Evolutionary conservation across 2,329 filamentous ascomycete genomes (phyloP).

Genomic region (Lasiodiplodia theobromae): DNA sequence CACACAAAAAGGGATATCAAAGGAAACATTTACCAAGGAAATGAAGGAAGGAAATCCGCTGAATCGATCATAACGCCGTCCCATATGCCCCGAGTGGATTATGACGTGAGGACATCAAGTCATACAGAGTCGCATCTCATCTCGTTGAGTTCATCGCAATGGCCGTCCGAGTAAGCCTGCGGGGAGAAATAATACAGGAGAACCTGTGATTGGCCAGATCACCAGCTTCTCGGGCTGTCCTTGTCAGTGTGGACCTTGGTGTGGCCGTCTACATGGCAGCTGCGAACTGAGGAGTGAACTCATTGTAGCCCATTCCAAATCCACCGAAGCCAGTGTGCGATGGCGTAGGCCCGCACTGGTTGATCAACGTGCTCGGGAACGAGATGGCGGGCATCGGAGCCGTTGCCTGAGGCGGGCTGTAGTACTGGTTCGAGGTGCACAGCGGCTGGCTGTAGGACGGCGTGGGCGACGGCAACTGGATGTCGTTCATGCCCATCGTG

Average conservation of each 20-base stretch:
- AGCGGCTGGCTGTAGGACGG: constrained; percentile 81
- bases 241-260: constrained; percentile 47
- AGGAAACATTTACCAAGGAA: constrained; percentile 45
- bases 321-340: constrained; percentile 68
- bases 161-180: constrained; percentile 50
- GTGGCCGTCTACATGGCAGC: constrained; percentile 83
- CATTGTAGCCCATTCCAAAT: constrained; percentile 82
- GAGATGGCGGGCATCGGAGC: constrained; percentile 79
- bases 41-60: constrained; percentile 49
- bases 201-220: constrained; percentile 51
- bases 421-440: constrained; percentile 75
- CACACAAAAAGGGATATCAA: constrained; percentile 53
- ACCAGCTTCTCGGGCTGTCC: constrained; percentile 38
- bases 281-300: constrained; percentile 74
- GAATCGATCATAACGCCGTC: constrained; percentile 62
- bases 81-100: constrained; percentile 50
- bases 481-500: constrained; percentile 75
- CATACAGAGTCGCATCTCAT: constrained; percentile 51
- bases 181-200: constrained; percentile 5
- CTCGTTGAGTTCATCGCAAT: constrained; percentile 44
- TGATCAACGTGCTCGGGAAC: constrained; percentile 85
- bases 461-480: constrained; percentile 76
- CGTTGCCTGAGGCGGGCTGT: constrained; percentile 77
- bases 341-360: constrained; percentile 77
- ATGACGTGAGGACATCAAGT: constrained; percentile 53